A percentile compares a stretch with the other conserved stretches of the same genome.
Conservation (phyloP, 352 stramenopile genomes). For the Globisporangium radiosum region DNA sequence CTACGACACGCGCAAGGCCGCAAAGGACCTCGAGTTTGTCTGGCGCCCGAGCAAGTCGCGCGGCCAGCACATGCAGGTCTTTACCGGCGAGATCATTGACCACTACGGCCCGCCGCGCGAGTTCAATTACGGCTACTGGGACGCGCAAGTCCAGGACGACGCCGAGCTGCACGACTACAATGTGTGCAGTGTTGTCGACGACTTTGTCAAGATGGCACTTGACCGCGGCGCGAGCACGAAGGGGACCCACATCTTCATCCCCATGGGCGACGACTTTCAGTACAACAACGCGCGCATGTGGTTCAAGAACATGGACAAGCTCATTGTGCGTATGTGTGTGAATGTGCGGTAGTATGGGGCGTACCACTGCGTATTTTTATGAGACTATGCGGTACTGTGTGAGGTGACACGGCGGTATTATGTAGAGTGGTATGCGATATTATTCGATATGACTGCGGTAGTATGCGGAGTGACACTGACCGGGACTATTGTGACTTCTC, state of each 20-base stretch:
- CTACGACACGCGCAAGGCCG: conserved; percentile 81
- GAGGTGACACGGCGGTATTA: neutral
- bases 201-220: conserved; percentile 74
- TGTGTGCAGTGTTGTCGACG: conserved; percentile 76
- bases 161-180: conserved; percentile 84
- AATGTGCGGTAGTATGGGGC: neutral
- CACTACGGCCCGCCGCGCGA: conserved; percentile 68
- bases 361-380: neutral
- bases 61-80: conserved; percentile 75
- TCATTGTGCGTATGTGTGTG: conserved; percentile 55
- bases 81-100: conserved; percentile 85
- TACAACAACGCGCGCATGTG: conserved; percentile 86
- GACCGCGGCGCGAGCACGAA: conserved; percentile 68
- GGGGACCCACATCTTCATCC: conserved; percentile 81
- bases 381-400: neutral
- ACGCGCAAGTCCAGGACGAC: conserved; percentile 86
- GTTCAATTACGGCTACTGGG: conserved; percentile 62
- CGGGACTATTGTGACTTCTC: too few species aligned
- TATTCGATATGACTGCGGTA: neutral
- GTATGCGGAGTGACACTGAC: too few species aligned
- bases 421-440: neutral
- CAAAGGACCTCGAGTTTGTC: conserved; percentile 92
- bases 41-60: conserved; percentile 90
- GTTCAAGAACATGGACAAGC: conserved; percentile 95
- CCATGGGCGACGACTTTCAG: conserved; percentile 95